Conservation (phyloP, 2,329 filamentous ascomycete species). For the Ceratocystis albifundus region DNA sequence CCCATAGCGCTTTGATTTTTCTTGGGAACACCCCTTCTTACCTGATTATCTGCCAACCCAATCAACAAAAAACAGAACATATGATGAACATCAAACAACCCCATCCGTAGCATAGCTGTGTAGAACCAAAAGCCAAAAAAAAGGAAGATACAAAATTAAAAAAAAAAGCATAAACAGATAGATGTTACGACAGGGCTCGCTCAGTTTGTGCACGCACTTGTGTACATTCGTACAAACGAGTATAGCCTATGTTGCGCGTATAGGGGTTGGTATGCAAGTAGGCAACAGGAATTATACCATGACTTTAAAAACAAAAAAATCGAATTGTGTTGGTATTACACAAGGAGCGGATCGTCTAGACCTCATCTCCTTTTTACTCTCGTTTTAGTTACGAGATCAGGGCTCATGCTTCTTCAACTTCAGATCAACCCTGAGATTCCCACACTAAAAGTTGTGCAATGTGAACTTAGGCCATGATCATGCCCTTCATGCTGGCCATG, state of each 20-base stretch:
- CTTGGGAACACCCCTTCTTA: not conserved
- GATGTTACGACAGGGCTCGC: not conserved
- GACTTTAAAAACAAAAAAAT: conserved; percentile 21
- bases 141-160: not conserved
- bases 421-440: not conserved
- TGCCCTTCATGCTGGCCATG: conserved; percentile 67
- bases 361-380: conserved; percentile 14
- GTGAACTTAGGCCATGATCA: conserved; percentile 52
- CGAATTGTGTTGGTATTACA: conserved; percentile 21
- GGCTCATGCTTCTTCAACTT: not conserved
- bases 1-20: not conserved
- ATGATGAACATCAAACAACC: not conserved
- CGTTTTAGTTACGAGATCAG: conserved; percentile 8
- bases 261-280: too few relatives aligned
- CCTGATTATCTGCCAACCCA: not conserved
- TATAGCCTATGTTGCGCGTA: too few relatives aligned
- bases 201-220: not conserved
- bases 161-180: conserved; percentile 14
- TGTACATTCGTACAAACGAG: too few relatives aligned
- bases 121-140: not conserved
- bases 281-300: not conserved
- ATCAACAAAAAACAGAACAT: not conserved
- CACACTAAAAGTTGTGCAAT: not conserved
- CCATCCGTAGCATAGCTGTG: conserved; percentile 2
- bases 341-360: conserved; percentile 20